These are phyloP conservation scores for Aspergillus spinulosporus DNA, from an alignment of 2,329 filamentous ascomycete species.

Conservation along the genomic window DNA sequence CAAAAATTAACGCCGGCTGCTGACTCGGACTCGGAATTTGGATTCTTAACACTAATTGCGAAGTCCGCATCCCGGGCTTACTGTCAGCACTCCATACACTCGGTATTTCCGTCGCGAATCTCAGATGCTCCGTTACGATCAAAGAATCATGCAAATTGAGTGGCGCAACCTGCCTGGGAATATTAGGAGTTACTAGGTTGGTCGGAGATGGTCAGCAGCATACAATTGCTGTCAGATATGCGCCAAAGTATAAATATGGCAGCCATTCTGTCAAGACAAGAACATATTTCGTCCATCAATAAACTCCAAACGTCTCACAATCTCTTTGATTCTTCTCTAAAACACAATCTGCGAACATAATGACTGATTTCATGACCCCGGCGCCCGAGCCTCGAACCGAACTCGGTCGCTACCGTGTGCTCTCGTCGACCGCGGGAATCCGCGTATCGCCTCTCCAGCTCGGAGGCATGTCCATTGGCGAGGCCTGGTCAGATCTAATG, in stretches of 20 bases:
- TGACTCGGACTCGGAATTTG: neutral
- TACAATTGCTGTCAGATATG: neutral
- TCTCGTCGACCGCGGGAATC: constrained; percentile 66
- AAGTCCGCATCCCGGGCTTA: neutral
- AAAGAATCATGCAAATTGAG: neutral
- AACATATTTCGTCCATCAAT: neutral
- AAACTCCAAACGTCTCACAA: neutral
- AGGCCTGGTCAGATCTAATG: constrained; percentile 53
- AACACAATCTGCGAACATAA: neutral
- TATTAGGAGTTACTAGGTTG: neutral
- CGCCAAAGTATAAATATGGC: neutral
- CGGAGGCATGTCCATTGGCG: constrained; percentile 42
- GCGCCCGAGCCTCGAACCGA: constrained; percentile 55
- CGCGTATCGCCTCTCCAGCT: constrained; percentile 62
- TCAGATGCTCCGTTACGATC: no score
- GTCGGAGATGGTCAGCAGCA: neutral
- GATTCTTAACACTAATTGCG: neutral
- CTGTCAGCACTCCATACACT: neutral
- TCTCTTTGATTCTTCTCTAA: neutral
- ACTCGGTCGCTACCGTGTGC: constrained; percentile 64
- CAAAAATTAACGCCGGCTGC: neutral
- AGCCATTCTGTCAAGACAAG: neutral
- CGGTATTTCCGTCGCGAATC: no score
- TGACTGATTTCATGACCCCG: constrained; percentile 1
- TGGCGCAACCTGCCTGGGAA: neutral